Conservation (phyloP, 2,329 filamentous ascomycete species). For the Verticillium tricorpus region DNA sequence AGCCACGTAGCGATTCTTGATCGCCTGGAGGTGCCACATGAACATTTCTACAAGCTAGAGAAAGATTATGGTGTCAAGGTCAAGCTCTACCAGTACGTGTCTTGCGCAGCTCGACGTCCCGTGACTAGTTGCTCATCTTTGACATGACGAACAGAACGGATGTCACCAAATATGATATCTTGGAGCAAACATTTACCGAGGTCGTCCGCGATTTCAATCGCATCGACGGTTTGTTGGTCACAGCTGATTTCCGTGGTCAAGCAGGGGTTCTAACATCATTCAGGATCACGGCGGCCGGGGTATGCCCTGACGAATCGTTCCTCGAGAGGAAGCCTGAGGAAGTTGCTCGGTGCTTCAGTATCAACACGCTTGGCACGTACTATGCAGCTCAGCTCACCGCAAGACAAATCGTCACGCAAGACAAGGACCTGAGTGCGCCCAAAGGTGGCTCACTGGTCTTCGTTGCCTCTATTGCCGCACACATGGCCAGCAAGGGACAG, state of each 20-base stretch:
- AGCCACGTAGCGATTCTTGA: slow-evolving; percentile 45
- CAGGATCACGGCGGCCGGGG: slow-evolving; percentile 21
- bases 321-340: slow-evolving; percentile 18
- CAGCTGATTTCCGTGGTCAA: too few species aligned
- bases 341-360: slow-evolving; percentile 18
- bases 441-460: slow-evolving; percentile 24
- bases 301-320: slow-evolving; percentile 22
- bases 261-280: too few species aligned
- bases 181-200: too few species aligned
- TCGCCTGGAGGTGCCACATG: slow-evolving; percentile 28
- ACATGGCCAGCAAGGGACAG: slow-evolving; percentile 24
- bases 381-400: slow-evolving; percentile 29
- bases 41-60: not conserved
- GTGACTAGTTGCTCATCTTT: too few species aligned
- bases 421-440: slow-evolving; percentile 15
- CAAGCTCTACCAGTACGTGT: not conserved
- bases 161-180: too few species aligned
- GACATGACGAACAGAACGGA: too few species aligned
- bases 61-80: not conserved
- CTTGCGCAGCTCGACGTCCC: too few species aligned
- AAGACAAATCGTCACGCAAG: slow-evolving; percentile 26
- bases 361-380: slow-evolving; percentile 27
- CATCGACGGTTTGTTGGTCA: not conserved
- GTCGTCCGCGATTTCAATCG: too few species aligned
- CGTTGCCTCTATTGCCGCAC: slow-evolving; percentile 27